Percentiles rank a stretch among this genome's conserved stretches.
Conservation (phyloP, 116 monocot genomes). For the Papilionanthe hybrid region DNA sequence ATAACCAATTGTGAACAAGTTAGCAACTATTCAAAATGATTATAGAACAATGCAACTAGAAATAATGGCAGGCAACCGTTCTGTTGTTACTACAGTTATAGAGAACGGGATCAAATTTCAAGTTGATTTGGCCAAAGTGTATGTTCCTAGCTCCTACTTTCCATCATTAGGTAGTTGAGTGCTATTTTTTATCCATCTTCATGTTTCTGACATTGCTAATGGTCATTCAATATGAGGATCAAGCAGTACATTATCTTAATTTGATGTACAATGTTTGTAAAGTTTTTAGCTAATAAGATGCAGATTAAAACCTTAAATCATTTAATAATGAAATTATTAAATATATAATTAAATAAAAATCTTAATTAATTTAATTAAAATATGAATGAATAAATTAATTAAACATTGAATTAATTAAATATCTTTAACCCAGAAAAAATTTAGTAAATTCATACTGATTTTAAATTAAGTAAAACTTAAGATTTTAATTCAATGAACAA, state of each 20-base stretch:
- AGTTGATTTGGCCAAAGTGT: constrained; percentile 84
- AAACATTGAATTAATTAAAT: too few species aligned
- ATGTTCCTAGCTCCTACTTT: constrained; percentile 23
- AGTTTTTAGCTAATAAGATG: neutral
- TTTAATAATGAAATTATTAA: too few species aligned
- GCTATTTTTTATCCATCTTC: neutral
- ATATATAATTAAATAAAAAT: too few species aligned
- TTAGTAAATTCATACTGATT: too few species aligned
- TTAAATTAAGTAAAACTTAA: too few species aligned
- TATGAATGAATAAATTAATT: too few species aligned
- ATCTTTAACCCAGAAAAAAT: too few species aligned
- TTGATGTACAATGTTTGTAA: neutral
- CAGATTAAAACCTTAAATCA: too few species aligned
- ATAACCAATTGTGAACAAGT: constrained; percentile 92
- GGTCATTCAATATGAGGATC: neutral
- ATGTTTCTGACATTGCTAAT: neutral
- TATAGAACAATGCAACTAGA: constrained; percentile 95
- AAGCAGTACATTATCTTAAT: neutral
- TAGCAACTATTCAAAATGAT: constrained; percentile 78
- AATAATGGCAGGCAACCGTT: constrained; percentile 87
- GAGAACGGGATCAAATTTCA: constrained; percentile 83
- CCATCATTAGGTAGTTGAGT: neutral
- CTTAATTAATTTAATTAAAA: too few species aligned
- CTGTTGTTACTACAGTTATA: constrained; percentile 74
- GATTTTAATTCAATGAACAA: too few species aligned